Evolutionary conservation across 768 basidiomycete genomes (phyloP), one percentile per base, ranked within the genome.

Genomic region (Hygrocybe punicea): DNA sequence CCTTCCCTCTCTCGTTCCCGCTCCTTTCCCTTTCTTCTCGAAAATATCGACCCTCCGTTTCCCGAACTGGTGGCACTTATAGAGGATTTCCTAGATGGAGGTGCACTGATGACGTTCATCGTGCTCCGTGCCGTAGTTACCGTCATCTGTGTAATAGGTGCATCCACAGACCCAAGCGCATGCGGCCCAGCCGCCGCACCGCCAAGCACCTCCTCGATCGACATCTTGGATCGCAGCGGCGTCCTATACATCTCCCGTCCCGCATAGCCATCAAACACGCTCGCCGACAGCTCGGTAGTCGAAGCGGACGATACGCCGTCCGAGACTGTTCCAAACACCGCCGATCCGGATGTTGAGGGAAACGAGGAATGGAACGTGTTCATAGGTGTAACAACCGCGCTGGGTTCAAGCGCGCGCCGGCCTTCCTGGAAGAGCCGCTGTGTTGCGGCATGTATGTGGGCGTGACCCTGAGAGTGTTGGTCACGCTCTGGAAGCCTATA

Each of bases 261-360:
- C 23, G 45, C 13, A 17, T 23, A 47, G 21, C 7, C 4, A 23
- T 6, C 16, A 11, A 47, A 13, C 4, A 14, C 11, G 11, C 14
- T 16, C 11, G 39, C 11, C 6, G 39, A 19, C 39, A 11, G 14
- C 11, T 42, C 39, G 4, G 39, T 19, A 10, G 39, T 16, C 39
- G 11, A 4, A 19, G 6, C 11, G 16, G 39, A 19, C 13, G 45
- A 47, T 19, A 45, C 44, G 21, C n/a, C 8, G 4, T 29, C 29
- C 29, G 29, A 29, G 29, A 8, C 8, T 8, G 29, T 29, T 29
- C 29, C 29, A 29, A 29, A 19, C 23, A 23, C 16, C 52, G 74
- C 48, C 10, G 71, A 72, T 56, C 73, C 73, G 11, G 66, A 69
- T 3, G 74, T 74, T 6, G 73, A 73, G 0, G 68, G 69, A 13